Base-by-base conservation (phyloP, 2,329 filamentous ascomycete species). In the Aspergillus calidoustus region DNA sequence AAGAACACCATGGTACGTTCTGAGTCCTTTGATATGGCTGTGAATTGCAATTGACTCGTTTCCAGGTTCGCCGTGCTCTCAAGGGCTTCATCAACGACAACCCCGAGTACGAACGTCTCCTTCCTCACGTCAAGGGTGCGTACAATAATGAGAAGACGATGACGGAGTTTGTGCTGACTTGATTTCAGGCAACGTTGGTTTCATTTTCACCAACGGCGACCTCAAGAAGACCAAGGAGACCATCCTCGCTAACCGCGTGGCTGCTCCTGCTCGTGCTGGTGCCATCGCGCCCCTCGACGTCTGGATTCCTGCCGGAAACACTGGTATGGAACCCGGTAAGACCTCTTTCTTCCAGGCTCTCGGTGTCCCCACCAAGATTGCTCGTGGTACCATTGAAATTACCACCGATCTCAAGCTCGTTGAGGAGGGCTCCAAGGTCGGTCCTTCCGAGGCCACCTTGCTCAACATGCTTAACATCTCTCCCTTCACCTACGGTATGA, bases 261-360 rank as follows among this genome's bases (percentile, higher is more conserved):
- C 94, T 73, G 95, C 95, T 70, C 95, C 95, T 70, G 95, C 95
- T 74, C 93, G 95, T 92, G 94, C 95, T 77, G 96, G 96, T 90
- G 95, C 96, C 77, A 77, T 99, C 74, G 96, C 95, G 72, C 95
- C 96, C 72, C 83, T 80, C 77, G 96, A 99, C 82, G 95, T 99
- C 80, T 99, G 84, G 86, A 82, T 99, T 72, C 95, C 95, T 72
- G 95, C 93, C 74, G 95, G 95, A 84, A 99, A 99, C 91, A 99
- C 95, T 77, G 95, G 95, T 86, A 99, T 99, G 95, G 95, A 99
- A 84, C 96, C 95, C 80, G 96, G 96, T 83, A 99, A 99, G 91
- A 99, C 95, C 79, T 98, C 95, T 80, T 99, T 99, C 93, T 99
- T 99, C 93, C 95, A 99, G 90, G 95, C 95, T 77, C 95, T 99